These are phyloP conservation scores for Ramaria sp. DNA, from an alignment of 768 basidiomycete species.

Conservation along the genomic window DNA sequence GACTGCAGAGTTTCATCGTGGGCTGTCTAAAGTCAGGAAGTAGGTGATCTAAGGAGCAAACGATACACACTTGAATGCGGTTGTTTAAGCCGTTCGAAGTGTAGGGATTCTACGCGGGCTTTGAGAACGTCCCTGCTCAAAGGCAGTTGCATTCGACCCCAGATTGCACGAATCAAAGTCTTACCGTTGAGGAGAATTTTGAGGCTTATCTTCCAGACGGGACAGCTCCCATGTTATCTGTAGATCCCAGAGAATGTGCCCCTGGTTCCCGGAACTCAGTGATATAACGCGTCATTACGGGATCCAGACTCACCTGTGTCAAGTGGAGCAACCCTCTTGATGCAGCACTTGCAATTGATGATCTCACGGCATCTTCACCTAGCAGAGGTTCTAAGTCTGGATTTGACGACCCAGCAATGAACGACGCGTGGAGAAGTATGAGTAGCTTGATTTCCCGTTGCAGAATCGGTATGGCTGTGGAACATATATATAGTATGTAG, in stretches of 20 bases:
- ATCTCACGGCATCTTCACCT: constrained; percentile 47
- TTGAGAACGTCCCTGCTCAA: constrained; percentile 32
- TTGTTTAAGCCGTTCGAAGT: constrained; percentile 58
- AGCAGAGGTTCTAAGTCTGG: constrained; percentile 33
- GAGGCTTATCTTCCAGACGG: constrained; percentile 34
- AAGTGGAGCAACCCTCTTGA: constrained; percentile 51
- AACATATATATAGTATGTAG: constrained; percentile 12
- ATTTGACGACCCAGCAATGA: constrained; percentile 17
- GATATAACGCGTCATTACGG: background rate
- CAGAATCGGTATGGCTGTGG: constrained; percentile 63
- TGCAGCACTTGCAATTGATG: constrained; percentile 42
- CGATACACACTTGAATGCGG: constrained; percentile 58
- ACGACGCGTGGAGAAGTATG: constrained; percentile 19
- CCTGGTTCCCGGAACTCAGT: constrained; percentile 25
- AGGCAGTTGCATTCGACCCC: background rate
- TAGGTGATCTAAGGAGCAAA: background rate
- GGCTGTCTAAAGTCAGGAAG: constrained; percentile 32
- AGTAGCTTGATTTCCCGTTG: constrained; percentile 59
- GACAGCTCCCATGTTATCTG: constrained; percentile 70
- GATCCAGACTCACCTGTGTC: constrained; percentile 36
- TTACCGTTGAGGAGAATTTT: background rate
- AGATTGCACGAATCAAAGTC: background rate
- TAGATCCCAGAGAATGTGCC: constrained; percentile 62
- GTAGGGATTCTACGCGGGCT: constrained; percentile 42
- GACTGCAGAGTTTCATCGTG: constrained; percentile 72